phyloP scores from a whole-genome alignment of 768 basidiomycete genomes.

The Termitomyces sp. region DNA sequence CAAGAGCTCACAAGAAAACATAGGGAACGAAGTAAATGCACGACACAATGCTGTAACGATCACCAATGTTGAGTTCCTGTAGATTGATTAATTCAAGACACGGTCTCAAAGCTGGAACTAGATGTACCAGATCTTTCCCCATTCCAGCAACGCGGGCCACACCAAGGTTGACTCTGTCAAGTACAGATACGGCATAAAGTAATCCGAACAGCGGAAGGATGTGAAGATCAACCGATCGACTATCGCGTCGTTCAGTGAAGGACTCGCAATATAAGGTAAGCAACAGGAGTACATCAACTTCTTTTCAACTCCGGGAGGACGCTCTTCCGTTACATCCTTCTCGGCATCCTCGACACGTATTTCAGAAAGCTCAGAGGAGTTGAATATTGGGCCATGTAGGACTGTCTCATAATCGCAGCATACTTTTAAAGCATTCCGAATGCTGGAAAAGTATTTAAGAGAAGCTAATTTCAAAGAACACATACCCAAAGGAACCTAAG shows the following conservation, averaged over 20 bases:
- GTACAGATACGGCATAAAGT: constrained; percentile 27
- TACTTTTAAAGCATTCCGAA: constrained; percentile 1
- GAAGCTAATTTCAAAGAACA: not conserved
- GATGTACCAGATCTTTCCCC: constrained; percentile 25
- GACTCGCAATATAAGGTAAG: not conserved
- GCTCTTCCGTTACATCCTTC: not conserved
- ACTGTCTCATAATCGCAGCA: not conserved
- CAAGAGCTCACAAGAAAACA: constrained; percentile 27
- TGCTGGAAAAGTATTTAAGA: not conserved
- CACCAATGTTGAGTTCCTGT: constrained; percentile 24
- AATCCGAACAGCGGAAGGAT: constrained; percentile 29
- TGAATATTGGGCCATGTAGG: not conserved
- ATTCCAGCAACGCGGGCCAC: constrained; percentile 30
- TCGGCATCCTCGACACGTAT: not conserved
- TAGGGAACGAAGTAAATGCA: constrained; percentile 39
- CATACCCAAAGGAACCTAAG: not conserved
- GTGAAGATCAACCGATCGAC: constrained; percentile 25
- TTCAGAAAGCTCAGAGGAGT: not conserved
- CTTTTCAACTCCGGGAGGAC: not conserved
- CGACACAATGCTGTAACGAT: constrained; percentile 32
- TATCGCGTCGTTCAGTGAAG: not conserved
- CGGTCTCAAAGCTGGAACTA: not conserved
- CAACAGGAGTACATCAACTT: not conserved
- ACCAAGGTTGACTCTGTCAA: constrained; percentile 27
- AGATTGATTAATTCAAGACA: not conserved